phyloP scores from a whole-genome alignment of 208 protist genomes.

The Zelonia costaricensis region DNA sequence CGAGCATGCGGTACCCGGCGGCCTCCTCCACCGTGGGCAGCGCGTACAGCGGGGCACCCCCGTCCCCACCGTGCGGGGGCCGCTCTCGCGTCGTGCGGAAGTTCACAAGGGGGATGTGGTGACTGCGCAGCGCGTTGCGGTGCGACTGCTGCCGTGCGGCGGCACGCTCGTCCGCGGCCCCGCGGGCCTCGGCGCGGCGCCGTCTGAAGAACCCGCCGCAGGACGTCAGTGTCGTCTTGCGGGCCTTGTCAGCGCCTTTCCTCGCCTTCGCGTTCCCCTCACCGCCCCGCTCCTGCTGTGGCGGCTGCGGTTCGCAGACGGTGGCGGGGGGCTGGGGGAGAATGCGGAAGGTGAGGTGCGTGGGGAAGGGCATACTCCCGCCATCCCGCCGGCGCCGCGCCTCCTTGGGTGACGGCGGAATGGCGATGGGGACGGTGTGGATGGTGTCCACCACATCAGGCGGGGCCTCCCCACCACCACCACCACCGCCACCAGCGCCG shows the following conservation, averaged over 20 bases:
- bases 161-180: slow-evolving; percentile 26
- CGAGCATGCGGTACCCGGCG: slow-evolving; percentile 3
- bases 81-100: slow-evolving; percentile 40
- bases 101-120: slow-evolving; percentile 54
- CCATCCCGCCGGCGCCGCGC: slow-evolving; percentile 21
- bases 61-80: slow-evolving; percentile 1
- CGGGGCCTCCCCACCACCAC: not conserved
- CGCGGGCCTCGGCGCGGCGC: slow-evolving; percentile 9
- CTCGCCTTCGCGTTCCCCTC: not conserved
- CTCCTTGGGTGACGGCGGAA: slow-evolving; percentile 28
- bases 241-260: not conserved
- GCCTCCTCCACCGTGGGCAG: slow-evolving; percentile 23
- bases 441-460: slow-evolving; percentile 28
- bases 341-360: slow-evolving; percentile 40
- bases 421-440: slow-evolving; percentile 29
- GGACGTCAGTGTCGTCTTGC: slow-evolving; percentile 4
- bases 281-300: not conserved
- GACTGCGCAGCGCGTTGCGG: slow-evolving; percentile 34
- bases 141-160: slow-evolving; percentile 35
- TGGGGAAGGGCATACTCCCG: slow-evolving; percentile 45
- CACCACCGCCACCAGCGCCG: not conserved
- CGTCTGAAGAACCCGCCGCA: slow-evolving; percentile 12
- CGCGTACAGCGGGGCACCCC: not conserved
- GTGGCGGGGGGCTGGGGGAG: slow-evolving; percentile 3
- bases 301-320: not conserved